Conservation (phyloP, 139 green algal species). For the Coccomyxa sp. region DNA sequence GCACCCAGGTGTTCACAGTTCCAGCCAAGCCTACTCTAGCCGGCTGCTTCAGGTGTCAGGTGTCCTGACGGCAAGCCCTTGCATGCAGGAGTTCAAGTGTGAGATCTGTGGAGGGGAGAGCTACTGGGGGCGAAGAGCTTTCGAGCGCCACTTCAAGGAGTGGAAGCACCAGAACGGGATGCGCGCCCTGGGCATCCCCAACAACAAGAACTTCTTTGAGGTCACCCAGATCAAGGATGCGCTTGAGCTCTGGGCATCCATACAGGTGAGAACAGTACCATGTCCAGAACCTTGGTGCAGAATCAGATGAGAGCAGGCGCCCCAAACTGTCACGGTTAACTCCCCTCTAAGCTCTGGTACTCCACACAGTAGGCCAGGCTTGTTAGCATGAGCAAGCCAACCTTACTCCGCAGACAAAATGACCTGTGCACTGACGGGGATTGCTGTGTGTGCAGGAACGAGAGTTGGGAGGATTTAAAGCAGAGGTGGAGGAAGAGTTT, state of each 20-base stretch:
- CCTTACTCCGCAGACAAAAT: too few relatives aligned
- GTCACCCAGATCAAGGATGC: slow-evolving; percentile 89
- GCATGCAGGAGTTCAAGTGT: slow-evolving; percentile 79
- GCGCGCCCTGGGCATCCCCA: slow-evolving; percentile 93
- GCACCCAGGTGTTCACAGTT: too few relatives aligned
- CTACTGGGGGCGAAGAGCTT: slow-evolving; percentile 93
- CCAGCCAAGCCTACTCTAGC: too few relatives aligned
- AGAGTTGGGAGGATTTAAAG: slow-evolving; percentile 60
- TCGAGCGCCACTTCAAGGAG: slow-evolving; percentile 98
- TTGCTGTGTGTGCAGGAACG: slow-evolving; percentile 53
- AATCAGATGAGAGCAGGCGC: too few relatives aligned
- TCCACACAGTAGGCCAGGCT: too few relatives aligned
- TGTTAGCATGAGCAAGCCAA: too few relatives aligned
- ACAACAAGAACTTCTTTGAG: slow-evolving; percentile 95
- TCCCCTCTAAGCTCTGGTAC: too few relatives aligned
- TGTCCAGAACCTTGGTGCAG: too few relatives aligned
- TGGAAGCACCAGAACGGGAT: slow-evolving; percentile 88
- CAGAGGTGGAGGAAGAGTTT: slow-evolving; percentile 75
- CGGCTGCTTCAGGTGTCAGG: neutral
- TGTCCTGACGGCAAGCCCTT: neutral
- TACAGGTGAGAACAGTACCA: slow-evolving; percentile 63
- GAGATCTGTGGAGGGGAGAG: slow-evolving; percentile 95
- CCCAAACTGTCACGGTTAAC: too few relatives aligned
- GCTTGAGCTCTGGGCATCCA: slow-evolving; percentile 71
- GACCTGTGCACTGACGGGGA: too few relatives aligned